Percentiles rank a stretch among this genome's conserved stretches.
Evolutionary conservation across 202 grass and related monocot species (phyloP).

Genomic region (Setaria italica): DNA sequence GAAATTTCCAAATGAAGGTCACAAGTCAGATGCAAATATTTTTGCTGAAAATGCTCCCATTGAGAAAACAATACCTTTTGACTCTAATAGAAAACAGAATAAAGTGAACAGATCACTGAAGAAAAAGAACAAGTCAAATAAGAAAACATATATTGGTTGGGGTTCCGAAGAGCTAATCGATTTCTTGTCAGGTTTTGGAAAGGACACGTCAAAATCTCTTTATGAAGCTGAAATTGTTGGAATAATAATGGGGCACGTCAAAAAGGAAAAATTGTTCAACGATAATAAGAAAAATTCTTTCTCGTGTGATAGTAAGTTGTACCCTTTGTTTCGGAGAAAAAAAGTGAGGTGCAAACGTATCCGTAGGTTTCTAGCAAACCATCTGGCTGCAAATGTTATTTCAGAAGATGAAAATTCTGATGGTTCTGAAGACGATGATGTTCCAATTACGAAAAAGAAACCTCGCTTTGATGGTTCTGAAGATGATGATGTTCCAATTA

Average conservation of each 20-base stretch:
- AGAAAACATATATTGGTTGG: constrained; percentile 70
- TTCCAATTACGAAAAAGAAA: background rate
- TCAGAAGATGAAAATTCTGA: constrained; percentile 54
- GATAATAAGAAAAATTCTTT: constrained; percentile 63
- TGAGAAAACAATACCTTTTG: constrained; percentile 34
- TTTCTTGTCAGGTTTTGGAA: constrained; percentile 68
- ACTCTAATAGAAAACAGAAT: constrained; percentile 27
- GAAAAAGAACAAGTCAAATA: constrained; percentile 51
- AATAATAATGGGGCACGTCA: constrained; percentile 16
- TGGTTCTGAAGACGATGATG: background rate
- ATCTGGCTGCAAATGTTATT: constrained; percentile 65
- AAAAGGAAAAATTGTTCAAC: constrained; percentile 50
- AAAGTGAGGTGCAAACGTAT: constrained; percentile 68
- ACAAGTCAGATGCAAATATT: constrained; percentile 38
- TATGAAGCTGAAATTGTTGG: constrained; percentile 53
- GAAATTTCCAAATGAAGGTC: constrained; percentile 36
- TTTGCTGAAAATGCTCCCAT: constrained; percentile 37
- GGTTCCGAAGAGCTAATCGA: constrained; percentile 69
- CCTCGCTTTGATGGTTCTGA: constrained; percentile 30
- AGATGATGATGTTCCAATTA: constrained; percentile 38
- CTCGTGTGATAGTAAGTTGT: constrained; percentile 63
- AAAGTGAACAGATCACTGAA: constrained; percentile 47
- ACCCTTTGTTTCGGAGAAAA: constrained; percentile 62
- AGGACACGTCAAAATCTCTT: constrained; percentile 57
- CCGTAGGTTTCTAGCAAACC: constrained; percentile 60